A percentile compares a stretch with the other conserved stretches of the same genome.
Conservation (phyloP, 192 early-diverging fungal genomes). For the Linderina pennispora region DNA sequence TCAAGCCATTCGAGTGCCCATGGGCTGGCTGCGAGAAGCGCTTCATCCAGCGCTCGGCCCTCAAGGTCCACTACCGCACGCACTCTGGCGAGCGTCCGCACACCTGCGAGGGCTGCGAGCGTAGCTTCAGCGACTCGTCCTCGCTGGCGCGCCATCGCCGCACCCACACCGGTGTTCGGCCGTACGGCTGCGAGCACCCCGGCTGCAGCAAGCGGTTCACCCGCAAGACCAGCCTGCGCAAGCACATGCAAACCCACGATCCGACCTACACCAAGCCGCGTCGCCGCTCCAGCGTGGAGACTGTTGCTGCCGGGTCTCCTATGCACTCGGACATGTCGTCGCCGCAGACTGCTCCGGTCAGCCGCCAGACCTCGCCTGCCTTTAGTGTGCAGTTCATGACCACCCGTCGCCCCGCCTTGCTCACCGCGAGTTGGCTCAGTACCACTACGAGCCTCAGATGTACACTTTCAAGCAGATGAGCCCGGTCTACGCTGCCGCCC, state of each 20-base stretch:
- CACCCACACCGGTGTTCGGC: conserved; percentile 49
- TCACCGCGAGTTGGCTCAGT: no score
- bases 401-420: no score
- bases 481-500: no score
- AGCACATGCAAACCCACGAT: conserved; percentile 5
- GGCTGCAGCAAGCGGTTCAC: conserved; percentile 16
- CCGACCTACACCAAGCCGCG: no score
- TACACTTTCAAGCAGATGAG: no score
- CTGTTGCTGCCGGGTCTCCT: no score
- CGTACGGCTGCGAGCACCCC: conserved; percentile 52
- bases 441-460: no score
- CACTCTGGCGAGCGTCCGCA: conserved; percentile 49
- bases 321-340: no score
- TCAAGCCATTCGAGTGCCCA: conserved; percentile 17
- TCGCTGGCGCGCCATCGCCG: conserved; percentile 19
- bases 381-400: no score
- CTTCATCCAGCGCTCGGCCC: conserved; percentile 56
- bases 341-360: no score
- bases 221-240: conserved; percentile 17
- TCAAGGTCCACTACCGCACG: conserved; percentile 55
- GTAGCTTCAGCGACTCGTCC: conserved; percentile 18
- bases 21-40: conserved; percentile 16
- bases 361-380: no score
- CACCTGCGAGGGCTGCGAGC: conserved; percentile 11
- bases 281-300: no score